A percentile compares a stretch with the other conserved stretches of the same genome.
Conservation (phyloP, 2,329 filamentous ascomycete genomes). For the Samsoniella hepiali region DNA sequence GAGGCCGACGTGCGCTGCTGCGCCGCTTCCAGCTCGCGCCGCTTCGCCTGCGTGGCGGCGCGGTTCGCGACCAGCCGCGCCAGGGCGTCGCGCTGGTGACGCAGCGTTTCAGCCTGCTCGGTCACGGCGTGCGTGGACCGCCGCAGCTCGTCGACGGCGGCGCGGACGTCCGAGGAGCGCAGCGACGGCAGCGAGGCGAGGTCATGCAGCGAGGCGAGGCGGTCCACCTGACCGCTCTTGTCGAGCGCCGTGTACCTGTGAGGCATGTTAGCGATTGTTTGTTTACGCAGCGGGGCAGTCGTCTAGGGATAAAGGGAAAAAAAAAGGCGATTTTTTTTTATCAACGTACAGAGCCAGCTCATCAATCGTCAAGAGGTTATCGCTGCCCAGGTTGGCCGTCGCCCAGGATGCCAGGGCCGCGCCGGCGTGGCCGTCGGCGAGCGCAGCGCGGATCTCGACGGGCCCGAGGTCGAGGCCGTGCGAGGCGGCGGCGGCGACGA, state of each 20-base stretch:
- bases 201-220: slow-evolving; percentile 44
- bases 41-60: slow-evolving; percentile 28
- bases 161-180: slow-evolving; percentile 56
- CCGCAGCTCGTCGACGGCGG: slow-evolving; percentile 61
- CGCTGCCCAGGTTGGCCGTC: slow-evolving; percentile 43
- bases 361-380: slow-evolving; percentile 52
- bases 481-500: slow-evolving; percentile 32
- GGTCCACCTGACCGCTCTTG: slow-evolving; percentile 46
- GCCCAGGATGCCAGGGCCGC: slow-evolving; percentile 47
- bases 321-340: no score
- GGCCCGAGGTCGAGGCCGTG: slow-evolving; percentile 32
- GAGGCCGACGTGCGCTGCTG: slow-evolving; percentile 32
- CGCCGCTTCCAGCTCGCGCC: slow-evolving; percentile 30
- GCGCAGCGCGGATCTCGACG: slow-evolving; percentile 37
- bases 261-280: slow-evolving; percentile 19
- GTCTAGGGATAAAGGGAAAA: no score
- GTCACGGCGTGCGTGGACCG: slow-evolving; percentile 62
- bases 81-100: slow-evolving; percentile 60
- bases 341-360: slow-evolving; percentile 54
- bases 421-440: slow-evolving; percentile 35
- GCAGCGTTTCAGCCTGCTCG: slow-evolving; percentile 60
- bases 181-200: slow-evolving; percentile 49
- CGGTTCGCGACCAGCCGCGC: slow-evolving; percentile 45
- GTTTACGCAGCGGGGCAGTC: not conserved
- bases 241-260: slow-evolving; percentile 49